Percentiles rank a stretch among this genome's conserved stretches.
Evolutionary conservation across 192 early-diverging fungal genomes (phyloP).

Genomic region (Piromyces finnis): DNA sequence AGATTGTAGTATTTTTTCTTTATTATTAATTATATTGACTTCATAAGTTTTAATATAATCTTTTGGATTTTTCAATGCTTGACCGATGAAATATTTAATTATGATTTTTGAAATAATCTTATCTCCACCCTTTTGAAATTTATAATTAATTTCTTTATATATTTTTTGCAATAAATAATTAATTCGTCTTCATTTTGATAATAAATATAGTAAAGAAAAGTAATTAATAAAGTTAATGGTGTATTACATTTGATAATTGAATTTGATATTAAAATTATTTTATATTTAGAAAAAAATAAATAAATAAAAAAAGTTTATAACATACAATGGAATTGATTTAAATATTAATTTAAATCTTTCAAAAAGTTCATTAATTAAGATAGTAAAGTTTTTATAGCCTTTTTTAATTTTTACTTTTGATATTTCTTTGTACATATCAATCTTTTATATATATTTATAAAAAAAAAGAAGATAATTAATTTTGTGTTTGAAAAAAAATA

Average conservation of each 20-base stretch:
- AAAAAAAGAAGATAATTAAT: too few relatives aligned
- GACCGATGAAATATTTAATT: not conserved
- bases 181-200: too few relatives aligned
- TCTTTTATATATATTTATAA: not conserved
- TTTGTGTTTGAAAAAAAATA: too few relatives aligned
- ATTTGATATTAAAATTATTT: too few relatives aligned
- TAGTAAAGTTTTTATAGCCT: not conserved
- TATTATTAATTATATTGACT: not conserved
- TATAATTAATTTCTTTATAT: not conserved
- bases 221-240: too few relatives aligned
- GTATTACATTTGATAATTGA: too few relatives aligned
- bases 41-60: not conserved
- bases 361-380: not conserved
- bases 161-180: not conserved
- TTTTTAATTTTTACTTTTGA: not conserved
- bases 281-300: not conserved
- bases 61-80: not conserved
- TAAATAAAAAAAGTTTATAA: not conserved
- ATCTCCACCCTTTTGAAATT: not conserved
- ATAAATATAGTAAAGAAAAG: too few relatives aligned
- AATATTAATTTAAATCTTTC: not conserved
- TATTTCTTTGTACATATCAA: not conserved
- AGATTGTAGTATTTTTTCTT: not conserved
- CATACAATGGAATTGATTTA: not conserved
- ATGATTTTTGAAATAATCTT: not conserved